Base-by-base conservation (phyloP, 2,329 filamentous ascomycete genomes). In the Colletotrichum brevisporum region DNA sequence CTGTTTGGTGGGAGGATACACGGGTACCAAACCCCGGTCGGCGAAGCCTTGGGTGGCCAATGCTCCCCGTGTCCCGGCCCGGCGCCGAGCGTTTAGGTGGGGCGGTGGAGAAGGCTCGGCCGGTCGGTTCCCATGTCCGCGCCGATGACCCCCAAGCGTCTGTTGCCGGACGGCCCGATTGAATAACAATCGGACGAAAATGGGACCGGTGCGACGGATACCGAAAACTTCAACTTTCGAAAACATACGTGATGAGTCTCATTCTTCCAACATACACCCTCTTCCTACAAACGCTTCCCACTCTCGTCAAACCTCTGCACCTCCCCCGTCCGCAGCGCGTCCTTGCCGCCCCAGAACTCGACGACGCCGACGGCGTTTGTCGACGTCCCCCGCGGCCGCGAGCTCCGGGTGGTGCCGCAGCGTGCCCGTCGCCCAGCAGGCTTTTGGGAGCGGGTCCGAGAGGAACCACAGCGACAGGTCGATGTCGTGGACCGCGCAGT, bases 291-390 rank as follows among this genome's bases (percentile, higher is more conserved):
- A 0, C 21, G 36, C 39, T n/a, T 12, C 21, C 21, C 1, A 12
- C 13, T 0, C 36, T 43, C 5, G 8, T 21, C 39, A 4, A 50
- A 59, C 1, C 26, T 27, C 36, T 45, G 39, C 6, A 45, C 39
- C n/a, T 62, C 27, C 31, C 50, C 26, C 13, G 39, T 55, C 5
- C 54, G n/a, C 39, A 39, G 50, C n/a, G 5, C 59, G 24, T 90
- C 86, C 75, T 87, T 86, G 55, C 87, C 89, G 58, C 84, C 84
- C 74, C 84, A 57, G 78, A 92, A 92, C 77, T 92, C 90, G 12
- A 92, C 85, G n/a, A 92, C 80, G 2, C 89, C 90, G 74, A 78
- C 73, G 43, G 73, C 76, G 60, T 77, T 77, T 78, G 59, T 78
- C 76, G 18, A 71, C 69, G 26, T 78, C 77, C 31, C 74, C 75